Evolutionary conservation across 768 basidiomycete genomes (phyloP), one percentile per base, ranked within the genome.

Genomic region (Lenzites betulinus): DNA sequence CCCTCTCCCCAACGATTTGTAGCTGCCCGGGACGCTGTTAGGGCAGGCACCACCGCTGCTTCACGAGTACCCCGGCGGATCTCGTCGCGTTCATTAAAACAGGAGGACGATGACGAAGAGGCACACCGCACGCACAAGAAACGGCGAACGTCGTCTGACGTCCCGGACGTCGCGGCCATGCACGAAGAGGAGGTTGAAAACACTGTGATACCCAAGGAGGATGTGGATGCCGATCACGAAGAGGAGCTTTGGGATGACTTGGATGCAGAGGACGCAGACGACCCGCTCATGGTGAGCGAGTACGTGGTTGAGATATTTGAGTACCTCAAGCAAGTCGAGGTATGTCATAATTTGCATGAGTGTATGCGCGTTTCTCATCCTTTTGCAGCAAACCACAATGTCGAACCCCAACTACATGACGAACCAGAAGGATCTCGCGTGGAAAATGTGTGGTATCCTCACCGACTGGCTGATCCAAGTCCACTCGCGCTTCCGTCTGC

Each of bases 201-300:
- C 13, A 70, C 69, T 28, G 69, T 71, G 26, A 49, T 64, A 16
- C 60, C 64, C 20, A 76, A 85, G 33, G 77, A 76, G 13, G 83
- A 86, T 62, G 71, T 68, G 3, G 90, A 90, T 69, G 87, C 83
- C 4, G 87, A 89, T 65, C 87, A 86, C 3, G 79, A 89, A 57
- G 80, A 79, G 63, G 65, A 77, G 69, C 77, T 81, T 70, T 98
- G 94, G 95, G 90, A 90, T 30, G 96, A 98, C 69, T 82, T 98
- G 16, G 95, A 98, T 64, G 86, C 85, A 1, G 94, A 95, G 22
- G 95, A 98, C 71, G 85, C 79, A 54, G 93, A 95, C 51, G 96
- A 99, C 70, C 97, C 96, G 15, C 80, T 93, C 61, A 98, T 98
- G 95, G 95, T 97, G 65, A 90, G 89, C 76, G 93, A 98, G 75